phyloP scores from a whole-genome alignment of 2,329 filamentous ascomycete species.

The Verticillium klebahnii region DNA sequence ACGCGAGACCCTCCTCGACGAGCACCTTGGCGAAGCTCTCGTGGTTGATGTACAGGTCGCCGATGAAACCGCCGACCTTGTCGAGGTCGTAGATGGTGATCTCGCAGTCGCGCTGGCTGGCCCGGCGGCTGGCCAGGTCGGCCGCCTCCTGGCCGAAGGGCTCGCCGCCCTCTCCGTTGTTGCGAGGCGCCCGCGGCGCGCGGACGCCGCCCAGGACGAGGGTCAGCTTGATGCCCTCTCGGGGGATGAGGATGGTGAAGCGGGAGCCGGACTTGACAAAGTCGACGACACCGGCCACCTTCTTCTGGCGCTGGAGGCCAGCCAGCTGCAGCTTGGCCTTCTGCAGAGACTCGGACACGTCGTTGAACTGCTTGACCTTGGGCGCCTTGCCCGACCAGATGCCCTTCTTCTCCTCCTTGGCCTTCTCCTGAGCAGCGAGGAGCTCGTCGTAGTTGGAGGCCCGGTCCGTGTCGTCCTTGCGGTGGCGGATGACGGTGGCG shows the following conservation, averaged over 20 bases:
- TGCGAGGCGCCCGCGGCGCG: slow-evolving; percentile 77
- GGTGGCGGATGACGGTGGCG: slow-evolving; percentile 89
- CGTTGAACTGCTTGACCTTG: slow-evolving; percentile 75
- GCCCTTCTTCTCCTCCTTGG: slow-evolving; percentile 84
- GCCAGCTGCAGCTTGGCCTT: slow-evolving; percentile 94
- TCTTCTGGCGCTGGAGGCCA: slow-evolving; percentile 83
- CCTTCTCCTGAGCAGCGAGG: slow-evolving; percentile 72
- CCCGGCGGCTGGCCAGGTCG: slow-evolving; percentile 82
- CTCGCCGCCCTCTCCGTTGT: slow-evolving; percentile 73
- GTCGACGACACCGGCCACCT: slow-evolving; percentile 88
- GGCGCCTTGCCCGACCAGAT: slow-evolving; percentile 92
- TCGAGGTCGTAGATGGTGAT: slow-evolving; percentile 93
- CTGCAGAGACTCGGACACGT: slow-evolving; percentile 88
- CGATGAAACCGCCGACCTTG: slow-evolving; percentile 97
- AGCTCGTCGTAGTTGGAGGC: slow-evolving; percentile 92
- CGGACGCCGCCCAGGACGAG: slow-evolving; percentile 92
- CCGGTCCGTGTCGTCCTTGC: slow-evolving; percentile 89
- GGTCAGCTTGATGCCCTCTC: slow-evolving; percentile 91
- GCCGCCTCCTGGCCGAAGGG: slow-evolving; percentile 94
- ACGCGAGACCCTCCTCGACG: slow-evolving; percentile 88
- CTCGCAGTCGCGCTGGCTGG: slow-evolving; percentile 92
- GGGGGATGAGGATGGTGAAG: slow-evolving; percentile 86
- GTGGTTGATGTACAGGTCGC: slow-evolving; percentile 85
- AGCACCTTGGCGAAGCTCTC: slow-evolving; percentile 94
- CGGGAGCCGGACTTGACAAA: slow-evolving; percentile 97